These are phyloP conservation scores for Beta corolliflora DNA, from an alignment of 179 eudicot species.

Conservation along the genomic window DNA sequence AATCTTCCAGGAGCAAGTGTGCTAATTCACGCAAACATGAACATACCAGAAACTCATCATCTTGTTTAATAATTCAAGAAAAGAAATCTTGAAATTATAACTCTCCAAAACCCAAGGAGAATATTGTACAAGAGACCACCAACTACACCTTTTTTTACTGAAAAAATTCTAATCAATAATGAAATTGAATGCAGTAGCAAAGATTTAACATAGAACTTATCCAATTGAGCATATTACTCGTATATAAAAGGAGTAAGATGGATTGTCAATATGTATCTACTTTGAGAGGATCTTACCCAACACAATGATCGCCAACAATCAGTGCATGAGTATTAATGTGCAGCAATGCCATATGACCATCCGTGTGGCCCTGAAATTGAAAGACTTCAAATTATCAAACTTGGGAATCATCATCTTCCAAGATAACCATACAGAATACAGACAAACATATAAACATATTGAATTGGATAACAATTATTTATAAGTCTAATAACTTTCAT, in stretches of 20 bases:
- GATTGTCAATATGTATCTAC: not conserved
- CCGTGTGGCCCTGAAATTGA: constrained; percentile 83
- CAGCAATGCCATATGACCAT: constrained; percentile 90
- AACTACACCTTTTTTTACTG: not conserved
- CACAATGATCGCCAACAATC: constrained; percentile 96
- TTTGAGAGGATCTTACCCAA: constrained; percentile 65
- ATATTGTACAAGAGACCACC: not conserved
- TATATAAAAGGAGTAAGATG: not conserved
- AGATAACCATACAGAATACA: not conserved
- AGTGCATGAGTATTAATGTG: constrained; percentile 70
- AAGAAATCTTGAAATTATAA: not conserved
- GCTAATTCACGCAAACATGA: not conserved
- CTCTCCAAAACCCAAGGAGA: not conserved
- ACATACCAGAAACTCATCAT: not conserved
- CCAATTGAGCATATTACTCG: not conserved
- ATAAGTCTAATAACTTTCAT: not conserved
- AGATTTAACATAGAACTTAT: not conserved
- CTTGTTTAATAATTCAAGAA: constrained; percentile 2
- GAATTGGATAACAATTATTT: not conserved
- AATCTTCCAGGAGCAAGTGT: not conserved
- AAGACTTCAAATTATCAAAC: constrained; percentile 22
- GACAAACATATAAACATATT: not conserved
- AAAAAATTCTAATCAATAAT: not conserved
- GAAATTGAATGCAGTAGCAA: not conserved
- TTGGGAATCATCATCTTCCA: constrained; percentile 9